A percentile compares a stretch with the other conserved stretches of the same genome.
These are phyloP conservation scores for Hymenoscyphus occultus DNA, from an alignment of 2,329 filamentous ascomycete species.

Conservation along the genomic window DNA sequence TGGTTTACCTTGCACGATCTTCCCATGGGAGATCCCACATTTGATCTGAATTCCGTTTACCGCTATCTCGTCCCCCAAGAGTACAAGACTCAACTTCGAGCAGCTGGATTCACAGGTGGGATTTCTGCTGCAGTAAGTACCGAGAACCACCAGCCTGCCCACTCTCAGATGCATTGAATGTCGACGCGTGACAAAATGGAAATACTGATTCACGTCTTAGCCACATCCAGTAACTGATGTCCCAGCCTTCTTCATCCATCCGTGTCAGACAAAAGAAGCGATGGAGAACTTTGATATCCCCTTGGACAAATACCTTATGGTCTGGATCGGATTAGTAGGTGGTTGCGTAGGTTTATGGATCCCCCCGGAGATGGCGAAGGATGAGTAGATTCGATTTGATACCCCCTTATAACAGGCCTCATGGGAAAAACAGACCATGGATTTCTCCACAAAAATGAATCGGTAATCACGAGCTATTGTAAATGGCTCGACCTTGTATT, in stretches of 20 bases:
- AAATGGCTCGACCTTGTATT: conserved; percentile 5
- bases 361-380: conserved; percentile 61
- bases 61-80: conserved; percentile 65
- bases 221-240: conserved; percentile 73
- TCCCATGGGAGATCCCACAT: conserved; percentile 52
- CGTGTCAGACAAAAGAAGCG: conserved; percentile 81
- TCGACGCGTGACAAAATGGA: not conserved
- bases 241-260: conserved; percentile 88
- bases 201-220: conserved; percentile 20
- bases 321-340: conserved; percentile 88
- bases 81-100: conserved; percentile 59
- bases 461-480: not conserved
- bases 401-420: not conserved
- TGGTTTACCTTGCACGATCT: conserved; percentile 68
- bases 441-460: not conserved
- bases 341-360: conserved; percentile 75
- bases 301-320: conserved; percentile 70
- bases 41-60: conserved; percentile 68
- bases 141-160: not conserved
- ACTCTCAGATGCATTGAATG: not conserved
- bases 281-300: conserved; percentile 62
- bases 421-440: not conserved
- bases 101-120: conserved; percentile 63
- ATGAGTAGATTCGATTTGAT: conserved; percentile 1
- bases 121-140: conserved; percentile 72